These are phyloP conservation scores for Leptographium lundbergii DNA, from an alignment of 2,329 filamentous ascomycete genomes.

Conservation along the genomic window DNA sequence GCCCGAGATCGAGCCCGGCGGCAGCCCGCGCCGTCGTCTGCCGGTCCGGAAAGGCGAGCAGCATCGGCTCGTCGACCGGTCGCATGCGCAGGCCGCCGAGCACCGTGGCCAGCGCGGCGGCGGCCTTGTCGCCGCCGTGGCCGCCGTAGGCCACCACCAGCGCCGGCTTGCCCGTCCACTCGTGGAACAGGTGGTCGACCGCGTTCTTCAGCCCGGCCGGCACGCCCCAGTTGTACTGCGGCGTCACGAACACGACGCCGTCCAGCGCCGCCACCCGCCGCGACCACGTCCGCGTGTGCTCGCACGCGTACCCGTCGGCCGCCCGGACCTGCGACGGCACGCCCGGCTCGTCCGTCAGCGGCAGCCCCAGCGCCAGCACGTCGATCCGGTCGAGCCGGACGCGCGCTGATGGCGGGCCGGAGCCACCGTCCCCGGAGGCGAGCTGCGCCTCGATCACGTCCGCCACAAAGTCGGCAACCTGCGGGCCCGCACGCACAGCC, in stretches of 20 bases:
- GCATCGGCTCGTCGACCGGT: slow-evolving; percentile 14
- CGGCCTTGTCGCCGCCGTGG: slow-evolving; percentile 19
- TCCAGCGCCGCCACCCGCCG: slow-evolving; percentile 18
- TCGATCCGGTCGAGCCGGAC: slow-evolving; percentile 16
- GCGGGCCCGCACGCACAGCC: slow-evolving; percentile 13
- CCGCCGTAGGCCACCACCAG: slow-evolving; percentile 35
- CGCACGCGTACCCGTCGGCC: slow-evolving; percentile 18
- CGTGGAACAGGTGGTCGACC: slow-evolving; percentile 37
- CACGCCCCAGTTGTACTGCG: slow-evolving; percentile 34
- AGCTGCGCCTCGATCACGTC: slow-evolving; percentile 10
- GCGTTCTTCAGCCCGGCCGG: slow-evolving; percentile 37
- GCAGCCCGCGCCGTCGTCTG: slow-evolving; percentile 5
- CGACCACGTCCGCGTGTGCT: slow-evolving; percentile 24
- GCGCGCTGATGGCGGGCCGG: no score
- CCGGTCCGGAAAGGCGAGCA: slow-evolving; percentile 14
- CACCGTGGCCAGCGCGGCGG: slow-evolving; percentile 14
- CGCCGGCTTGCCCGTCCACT: slow-evolving; percentile 34
- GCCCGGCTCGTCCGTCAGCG: slow-evolving; percentile 23
- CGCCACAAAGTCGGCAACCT: slow-evolving; percentile 13
- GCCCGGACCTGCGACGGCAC: slow-evolving; percentile 18
- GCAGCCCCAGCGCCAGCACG: slow-evolving; percentile 19
- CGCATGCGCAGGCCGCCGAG: slow-evolving; percentile 14
- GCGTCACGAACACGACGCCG: slow-evolving; percentile 20
- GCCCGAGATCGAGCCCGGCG: slow-evolving; percentile 9
- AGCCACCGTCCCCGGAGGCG: not conserved